Base-by-base conservation (phyloP, 805 yeast genomes). In the Sungouiozyma intestinalis region DNA sequence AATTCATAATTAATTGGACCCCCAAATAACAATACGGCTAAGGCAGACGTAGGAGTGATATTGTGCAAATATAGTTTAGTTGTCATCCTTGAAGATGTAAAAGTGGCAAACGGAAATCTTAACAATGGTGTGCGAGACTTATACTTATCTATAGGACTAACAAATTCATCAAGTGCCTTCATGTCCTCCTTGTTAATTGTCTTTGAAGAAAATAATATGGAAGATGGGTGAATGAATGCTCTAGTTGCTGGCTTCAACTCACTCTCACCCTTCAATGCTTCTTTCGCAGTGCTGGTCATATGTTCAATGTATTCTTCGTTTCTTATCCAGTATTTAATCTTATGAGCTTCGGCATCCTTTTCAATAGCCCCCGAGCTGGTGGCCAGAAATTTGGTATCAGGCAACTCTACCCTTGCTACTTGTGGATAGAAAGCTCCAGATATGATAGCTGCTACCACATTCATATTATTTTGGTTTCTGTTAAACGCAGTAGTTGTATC, bases 361-460 rank as follows among this genome's bases (percentile, higher is more conserved):
- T 84, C 88, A 36, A 90, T 72, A 0, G 97, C 74, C 17, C 98
- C 98, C 0, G 78, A 71, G 29, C 79, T 65, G 1, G 85, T 76
- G 32, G 78, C 73, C 36, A 77, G 64, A 57, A 65, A 90, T 53
- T 83, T 85, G 3, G 88, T 76, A 46, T 85, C 87, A 0, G 97
- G 97, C 16, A 76, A 65, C 52, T 82, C 86, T 3, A 86, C 84
- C 47, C 85, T 70, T 0, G 92, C 88, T 29, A 86, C 67, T 42
- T 83, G 81, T 0, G 97, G 97, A 53, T 81, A 84, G 51, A 80
- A 75, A 0, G 95, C 72, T 2, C 94, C 94, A 0, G 94, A 78
- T 16, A 87, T 63, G 2, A 90, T 69, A 0, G 94, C 75, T 17
- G 77, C 69, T 1, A 86, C 49, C 0, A 88, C 65, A 2, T 72